Evolutionary conservation across 2,329 filamentous ascomycete genomes (phyloP), one percentile per base, ranked within the genome.

Genomic region (Pseudogymnoascus sp.): DNA sequence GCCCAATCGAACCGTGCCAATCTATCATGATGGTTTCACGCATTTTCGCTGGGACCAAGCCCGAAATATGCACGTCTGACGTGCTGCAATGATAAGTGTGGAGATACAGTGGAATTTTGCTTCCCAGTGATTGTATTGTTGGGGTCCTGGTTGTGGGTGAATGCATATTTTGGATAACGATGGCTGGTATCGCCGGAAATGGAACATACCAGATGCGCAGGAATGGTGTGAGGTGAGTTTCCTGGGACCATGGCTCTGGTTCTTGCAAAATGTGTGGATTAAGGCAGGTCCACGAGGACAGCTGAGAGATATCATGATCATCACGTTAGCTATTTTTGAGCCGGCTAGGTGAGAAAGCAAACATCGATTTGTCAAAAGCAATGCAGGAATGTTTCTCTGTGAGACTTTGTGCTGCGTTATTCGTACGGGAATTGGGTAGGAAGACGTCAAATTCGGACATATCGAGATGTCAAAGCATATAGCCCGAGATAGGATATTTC

Each of bases 91-190:
- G n/a, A 10, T 18, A 16, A 11, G 47, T 56, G 47, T 56, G 47
- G 47, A 31, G 47, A 56, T 56, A 56, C 47, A 56, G n/a, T 56
- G 47, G 47, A 4, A 56, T 56, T 56, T 56, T 56, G 47, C n/a
- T 6, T 56, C 47, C 25, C 25, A 56, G 25, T 4, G 25, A 16
- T 16, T 33, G n/a, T 18, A 18, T 31, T 53, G 47, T 18, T n/a
- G 14, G 14, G 21, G 8, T 4, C 4, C n/a, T n/a, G n/a, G 25
- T n/a, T 5, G n/a, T 56, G 25, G 47, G 25, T 31, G 11, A 31
- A 56, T 56, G 47, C 47, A 56, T 56, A 18, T 56, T 4, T 4
- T 6, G n/a, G n/a, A 12, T 3, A 7, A 12, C 10, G n/a, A 56
- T 50, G 44, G 23, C 23, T 53, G 47, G 47, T 18, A 53, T 53